Conservation (phyloP, 257 asterid genomes). For the Jacaranda mimosifolia region DNA sequence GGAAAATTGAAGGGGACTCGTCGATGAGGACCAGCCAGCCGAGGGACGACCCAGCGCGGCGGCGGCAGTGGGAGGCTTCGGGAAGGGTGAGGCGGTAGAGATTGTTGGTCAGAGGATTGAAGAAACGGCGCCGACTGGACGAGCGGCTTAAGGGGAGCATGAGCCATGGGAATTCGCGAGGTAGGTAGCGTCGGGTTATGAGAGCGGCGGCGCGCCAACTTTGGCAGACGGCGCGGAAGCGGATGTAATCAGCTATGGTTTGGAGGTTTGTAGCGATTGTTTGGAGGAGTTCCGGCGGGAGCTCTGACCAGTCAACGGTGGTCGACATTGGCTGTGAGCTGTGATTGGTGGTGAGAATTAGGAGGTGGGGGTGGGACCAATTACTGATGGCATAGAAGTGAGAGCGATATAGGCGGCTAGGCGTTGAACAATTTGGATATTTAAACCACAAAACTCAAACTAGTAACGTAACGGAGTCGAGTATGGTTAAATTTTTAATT, state of each 20-base stretch:
- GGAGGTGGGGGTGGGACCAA: background rate
- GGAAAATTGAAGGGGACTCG: conserved; percentile 70
- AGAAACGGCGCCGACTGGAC: conserved; percentile 57
- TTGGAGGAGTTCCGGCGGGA: conserved; percentile 73
- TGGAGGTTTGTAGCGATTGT: conserved; percentile 50
- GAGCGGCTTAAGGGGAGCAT: conserved; percentile 70
- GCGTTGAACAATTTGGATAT: background rate
- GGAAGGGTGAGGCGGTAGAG: conserved; percentile 65
- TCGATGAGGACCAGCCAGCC: conserved; percentile 79
- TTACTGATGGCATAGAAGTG: background rate
- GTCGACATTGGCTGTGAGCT: conserved; percentile 32
- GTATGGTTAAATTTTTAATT: too few species aligned
- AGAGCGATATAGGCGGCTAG: background rate
- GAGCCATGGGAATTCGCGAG: conserved; percentile 86
- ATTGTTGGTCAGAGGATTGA: conserved; percentile 50
- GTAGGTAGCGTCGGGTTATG: conserved; percentile 56
- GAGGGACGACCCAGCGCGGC: conserved; percentile 80
- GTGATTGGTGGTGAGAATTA: background rate
- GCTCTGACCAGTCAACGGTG: conserved; percentile 71
- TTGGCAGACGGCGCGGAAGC: conserved; percentile 73
- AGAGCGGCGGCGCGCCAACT: conserved; percentile 66
- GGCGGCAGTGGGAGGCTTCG: conserved; percentile 63
- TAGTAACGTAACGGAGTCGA: too few species aligned
- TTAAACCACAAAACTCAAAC: too few species aligned
- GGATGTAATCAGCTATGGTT: conserved; percentile 63